These are phyloP conservation scores for Talaromyces stipitatus DNA, from an alignment of 495 filamentous ascomycete species.

Conservation along the genomic window DNA sequence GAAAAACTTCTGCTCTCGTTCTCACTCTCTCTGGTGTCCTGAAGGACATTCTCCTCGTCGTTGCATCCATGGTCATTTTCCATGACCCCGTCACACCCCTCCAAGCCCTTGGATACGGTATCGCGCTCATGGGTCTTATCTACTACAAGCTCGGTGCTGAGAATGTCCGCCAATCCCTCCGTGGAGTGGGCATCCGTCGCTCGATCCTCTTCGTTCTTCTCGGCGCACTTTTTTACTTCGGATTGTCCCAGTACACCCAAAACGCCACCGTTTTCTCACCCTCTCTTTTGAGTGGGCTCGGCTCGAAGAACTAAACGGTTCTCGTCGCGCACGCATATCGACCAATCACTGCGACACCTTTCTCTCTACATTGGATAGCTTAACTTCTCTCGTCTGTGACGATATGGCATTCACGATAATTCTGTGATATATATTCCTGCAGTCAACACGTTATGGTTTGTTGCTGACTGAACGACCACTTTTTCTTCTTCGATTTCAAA, in stretches of 20 bases:
- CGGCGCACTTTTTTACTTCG: not conserved
- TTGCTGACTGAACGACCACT: not conserved
- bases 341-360: not conserved
- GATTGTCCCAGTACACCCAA: not conserved
- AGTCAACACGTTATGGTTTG: not conserved
- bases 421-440: not conserved
- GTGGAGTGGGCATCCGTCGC: not conserved
- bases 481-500: not conserved
- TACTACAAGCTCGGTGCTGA: slow-evolving; percentile 91
- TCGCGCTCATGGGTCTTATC: slow-evolving; percentile 77
- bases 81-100: slow-evolving; percentile 66
- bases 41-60: slow-evolving; percentile 90
- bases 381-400: not conserved
- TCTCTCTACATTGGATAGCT: not conserved
- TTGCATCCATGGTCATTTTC: slow-evolving; percentile 82
- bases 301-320: not conserved
- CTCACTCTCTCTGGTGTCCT: slow-evolving; percentile 92
- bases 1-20: slow-evolving; percentile 88
- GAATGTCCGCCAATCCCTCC: slow-evolving; percentile 46
- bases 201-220: not conserved
- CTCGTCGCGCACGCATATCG: not conserved
- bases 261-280: not conserved
- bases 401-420: not conserved
- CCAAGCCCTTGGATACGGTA: slow-evolving; percentile 85
- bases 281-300: not conserved